phyloP scores from a whole-genome alignment of 176 grass and related monocot genomes.

The Thalia dealbata region DNA sequence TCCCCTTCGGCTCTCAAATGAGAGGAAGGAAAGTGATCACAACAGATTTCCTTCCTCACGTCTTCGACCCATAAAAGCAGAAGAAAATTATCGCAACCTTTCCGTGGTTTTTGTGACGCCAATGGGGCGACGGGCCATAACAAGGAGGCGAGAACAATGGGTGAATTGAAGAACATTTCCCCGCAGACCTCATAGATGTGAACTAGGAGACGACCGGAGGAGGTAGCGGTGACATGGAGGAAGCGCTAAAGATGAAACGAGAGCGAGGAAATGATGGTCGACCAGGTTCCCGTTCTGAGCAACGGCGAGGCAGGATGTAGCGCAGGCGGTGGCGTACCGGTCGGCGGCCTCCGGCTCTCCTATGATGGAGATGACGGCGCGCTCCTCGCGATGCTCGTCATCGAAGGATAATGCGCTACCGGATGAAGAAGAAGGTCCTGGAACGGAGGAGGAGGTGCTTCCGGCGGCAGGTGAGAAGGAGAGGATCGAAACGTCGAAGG shows the following conservation, averaged over 20 bases:
- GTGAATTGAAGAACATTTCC: too few relatives aligned
- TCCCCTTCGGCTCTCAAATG: constrained; percentile 52
- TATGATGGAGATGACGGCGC: constrained; percentile 71
- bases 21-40: constrained; percentile 78
- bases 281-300: constrained; percentile 85
- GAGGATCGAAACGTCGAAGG: not conserved
- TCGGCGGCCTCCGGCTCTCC: constrained; percentile 65
- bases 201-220: constrained; percentile 58
- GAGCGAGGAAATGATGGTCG: constrained; percentile 46
- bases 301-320: constrained; percentile 32
- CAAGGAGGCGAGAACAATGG: constrained; percentile 71
- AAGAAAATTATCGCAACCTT: constrained; percentile 72
- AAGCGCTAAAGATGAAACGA: constrained; percentile 88
- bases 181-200: constrained; percentile 65
- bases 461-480: constrained; percentile 5
- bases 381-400: constrained; percentile 85
- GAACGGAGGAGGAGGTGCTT: constrained; percentile 1
- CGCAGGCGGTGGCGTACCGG: constrained; percentile 68
- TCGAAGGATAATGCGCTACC: constrained; percentile 28
- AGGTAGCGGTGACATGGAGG: constrained; percentile 79
- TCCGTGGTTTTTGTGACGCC: constrained; percentile 48
- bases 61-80: constrained; percentile 73
- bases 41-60: constrained; percentile 46
- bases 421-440: not conserved
- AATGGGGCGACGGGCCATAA: constrained; percentile 74